phyloP scores from a whole-genome alignment of 768 basidiomycete genomes.

The Russula emetica region DNA sequence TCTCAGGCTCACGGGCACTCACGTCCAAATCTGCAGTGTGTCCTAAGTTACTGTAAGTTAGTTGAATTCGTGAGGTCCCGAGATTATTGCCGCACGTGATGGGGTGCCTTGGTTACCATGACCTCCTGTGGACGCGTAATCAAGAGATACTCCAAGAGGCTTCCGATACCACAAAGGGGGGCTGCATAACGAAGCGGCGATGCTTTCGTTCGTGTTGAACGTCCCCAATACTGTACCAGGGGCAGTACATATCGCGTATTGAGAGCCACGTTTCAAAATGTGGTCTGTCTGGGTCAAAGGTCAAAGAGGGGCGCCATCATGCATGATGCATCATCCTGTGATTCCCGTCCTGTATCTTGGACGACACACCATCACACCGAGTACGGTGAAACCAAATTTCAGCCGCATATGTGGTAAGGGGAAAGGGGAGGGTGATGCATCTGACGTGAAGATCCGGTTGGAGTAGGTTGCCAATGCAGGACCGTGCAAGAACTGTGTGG shows the following conservation, averaged over 20 bases:
- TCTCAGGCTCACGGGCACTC: neutral
- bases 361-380: neutral
- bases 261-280: neutral
- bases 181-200: too few species aligned
- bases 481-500: neutral
- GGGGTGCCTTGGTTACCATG: neutral
- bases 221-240: too few species aligned
- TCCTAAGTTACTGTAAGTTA: too few species aligned
- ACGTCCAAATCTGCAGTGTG: neutral
- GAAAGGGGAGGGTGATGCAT: neutral
- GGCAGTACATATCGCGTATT: neutral
- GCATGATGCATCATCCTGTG: too few species aligned
- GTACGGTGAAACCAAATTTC: neutral
- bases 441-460: neutral
- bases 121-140: neutral
- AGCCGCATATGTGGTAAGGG: neutral
- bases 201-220: too few species aligned
- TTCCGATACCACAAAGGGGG: too few species aligned
- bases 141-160: too few species aligned
- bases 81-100: neutral
- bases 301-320: neutral
- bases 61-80: neutral
- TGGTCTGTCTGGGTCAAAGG: too few species aligned
- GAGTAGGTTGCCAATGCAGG: neutral
- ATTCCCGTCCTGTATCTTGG: neutral